A percentile compares a stretch with the other conserved stretches of the same genome.
Conservation (phyloP, 2,329 filamentous ascomycete species). For the Aureobasidium subglaciale region DNA sequence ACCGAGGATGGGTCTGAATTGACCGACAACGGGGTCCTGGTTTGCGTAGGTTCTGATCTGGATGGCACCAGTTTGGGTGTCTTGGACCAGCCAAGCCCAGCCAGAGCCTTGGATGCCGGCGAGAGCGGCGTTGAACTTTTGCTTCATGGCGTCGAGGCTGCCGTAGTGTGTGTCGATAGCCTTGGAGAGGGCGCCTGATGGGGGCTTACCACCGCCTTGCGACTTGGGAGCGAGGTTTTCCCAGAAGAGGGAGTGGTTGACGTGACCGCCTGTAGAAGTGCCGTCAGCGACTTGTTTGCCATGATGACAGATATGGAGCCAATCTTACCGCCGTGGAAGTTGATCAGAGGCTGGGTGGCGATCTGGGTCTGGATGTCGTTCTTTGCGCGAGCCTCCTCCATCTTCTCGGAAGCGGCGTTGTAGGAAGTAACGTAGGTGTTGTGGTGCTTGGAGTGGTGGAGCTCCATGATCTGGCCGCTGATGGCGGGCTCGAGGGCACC, state of each 20-base stretch:
- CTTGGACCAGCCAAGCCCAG: slow-evolving; percentile 58
- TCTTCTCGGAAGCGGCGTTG: slow-evolving; percentile 71
- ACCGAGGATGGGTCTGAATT: slow-evolving; percentile 73
- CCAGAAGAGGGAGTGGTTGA: slow-evolving; percentile 64
- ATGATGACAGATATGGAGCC: slow-evolving; percentile 2
- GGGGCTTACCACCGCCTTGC: slow-evolving; percentile 60
- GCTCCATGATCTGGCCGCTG: slow-evolving; percentile 90
- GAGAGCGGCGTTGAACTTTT: slow-evolving; percentile 56
- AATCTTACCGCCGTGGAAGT: slow-evolving; percentile 55
- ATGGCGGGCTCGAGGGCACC: slow-evolving; percentile 80
- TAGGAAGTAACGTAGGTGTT: slow-evolving; percentile 87
- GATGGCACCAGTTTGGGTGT: slow-evolving; percentile 53
- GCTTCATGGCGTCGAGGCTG: slow-evolving; percentile 52
- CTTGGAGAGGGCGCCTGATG: slow-evolving; percentile 49
- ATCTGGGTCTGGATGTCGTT: slow-evolving; percentile 50
- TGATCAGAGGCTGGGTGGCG: slow-evolving; percentile 52
- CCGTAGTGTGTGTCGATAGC: slow-evolving; percentile 56
- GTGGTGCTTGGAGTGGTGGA: slow-evolving; percentile 92
- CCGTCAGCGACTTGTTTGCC: neutral
- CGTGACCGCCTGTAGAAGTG: slow-evolving; percentile 46
- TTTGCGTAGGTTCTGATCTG: slow-evolving; percentile 68
- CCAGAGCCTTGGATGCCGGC: slow-evolving; percentile 60
- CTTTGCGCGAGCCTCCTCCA: slow-evolving; percentile 50
- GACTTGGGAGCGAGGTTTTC: slow-evolving; percentile 61
- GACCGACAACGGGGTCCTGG: slow-evolving; percentile 82